These are phyloP conservation scores for Notholithocarpus densiflorus DNA, from an alignment of 306 rosid genomes.

Conservation along the genomic window DNA sequence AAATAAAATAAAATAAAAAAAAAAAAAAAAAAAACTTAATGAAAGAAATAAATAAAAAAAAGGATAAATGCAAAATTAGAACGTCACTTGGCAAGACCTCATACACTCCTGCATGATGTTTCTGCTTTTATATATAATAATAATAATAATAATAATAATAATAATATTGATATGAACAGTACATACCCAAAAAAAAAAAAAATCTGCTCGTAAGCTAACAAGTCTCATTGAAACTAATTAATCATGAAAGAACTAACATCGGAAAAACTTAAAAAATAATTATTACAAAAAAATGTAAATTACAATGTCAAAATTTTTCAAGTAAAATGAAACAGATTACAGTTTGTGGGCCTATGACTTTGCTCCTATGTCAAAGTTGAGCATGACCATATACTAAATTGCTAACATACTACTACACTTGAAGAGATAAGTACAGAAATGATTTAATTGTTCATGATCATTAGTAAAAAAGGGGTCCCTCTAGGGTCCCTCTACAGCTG, in stretches of 20 bases:
- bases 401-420: not conserved
- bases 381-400: not conserved
- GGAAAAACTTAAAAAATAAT: not conserved
- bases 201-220: not conserved
- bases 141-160: no score
- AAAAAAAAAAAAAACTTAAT: no score
- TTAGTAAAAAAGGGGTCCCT: no score
- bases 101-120: no score
- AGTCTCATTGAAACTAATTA: not conserved
- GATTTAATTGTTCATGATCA: not conserved
- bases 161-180: no score
- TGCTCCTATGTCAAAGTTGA: not conserved
- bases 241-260: no score
- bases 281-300: not conserved
- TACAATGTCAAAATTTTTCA: not conserved
- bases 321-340: not conserved
- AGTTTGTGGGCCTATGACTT: not conserved
- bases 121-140: no score
- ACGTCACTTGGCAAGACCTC: fast-evolving
- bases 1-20: no score
- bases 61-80: no score
- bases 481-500: not conserved
- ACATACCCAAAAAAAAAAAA: not conserved
- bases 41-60: no score
- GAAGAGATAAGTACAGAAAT: not conserved